These are phyloP conservation scores for Boechera divaricarpa DNA, from an alignment of 345 rosid genomes.

Conservation along the genomic window DNA sequence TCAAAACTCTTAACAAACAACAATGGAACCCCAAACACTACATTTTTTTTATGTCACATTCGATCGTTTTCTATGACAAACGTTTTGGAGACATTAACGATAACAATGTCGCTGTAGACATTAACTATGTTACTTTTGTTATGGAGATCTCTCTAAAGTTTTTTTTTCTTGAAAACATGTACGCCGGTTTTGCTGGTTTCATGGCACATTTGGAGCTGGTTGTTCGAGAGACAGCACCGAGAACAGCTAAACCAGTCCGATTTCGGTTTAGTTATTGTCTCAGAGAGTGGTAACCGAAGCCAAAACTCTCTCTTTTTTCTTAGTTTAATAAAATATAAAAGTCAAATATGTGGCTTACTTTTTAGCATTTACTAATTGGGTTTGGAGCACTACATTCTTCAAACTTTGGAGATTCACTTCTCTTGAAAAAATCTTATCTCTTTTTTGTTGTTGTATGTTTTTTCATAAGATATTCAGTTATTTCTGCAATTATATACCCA, in stretches of 20 bases:
- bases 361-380: background rate
- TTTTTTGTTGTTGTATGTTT: background rate
- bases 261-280: background rate
- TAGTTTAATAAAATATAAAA: background rate
- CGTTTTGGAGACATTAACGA: background rate
- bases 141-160: background rate
- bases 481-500: background rate
- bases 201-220: background rate
- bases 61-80: background rate
- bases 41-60: background rate
- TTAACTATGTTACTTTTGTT: background rate
- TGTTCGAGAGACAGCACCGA: background rate
- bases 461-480: background rate
- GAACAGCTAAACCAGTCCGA: background rate
- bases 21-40: background rate
- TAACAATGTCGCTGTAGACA: background rate
- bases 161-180: background rate
- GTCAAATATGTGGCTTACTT: background rate
- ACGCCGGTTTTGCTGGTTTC: background rate
- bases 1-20: background rate
- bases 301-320: background rate
- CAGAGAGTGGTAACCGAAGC: slow-evolving; percentile 5
- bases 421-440: slow-evolving; percentile 8
- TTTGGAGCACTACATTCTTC: background rate
- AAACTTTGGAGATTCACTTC: background rate